Evolutionary conservation across 2,329 filamentous ascomycete species (phyloP).

Genomic region (Sporothrix brasiliensis): DNA sequence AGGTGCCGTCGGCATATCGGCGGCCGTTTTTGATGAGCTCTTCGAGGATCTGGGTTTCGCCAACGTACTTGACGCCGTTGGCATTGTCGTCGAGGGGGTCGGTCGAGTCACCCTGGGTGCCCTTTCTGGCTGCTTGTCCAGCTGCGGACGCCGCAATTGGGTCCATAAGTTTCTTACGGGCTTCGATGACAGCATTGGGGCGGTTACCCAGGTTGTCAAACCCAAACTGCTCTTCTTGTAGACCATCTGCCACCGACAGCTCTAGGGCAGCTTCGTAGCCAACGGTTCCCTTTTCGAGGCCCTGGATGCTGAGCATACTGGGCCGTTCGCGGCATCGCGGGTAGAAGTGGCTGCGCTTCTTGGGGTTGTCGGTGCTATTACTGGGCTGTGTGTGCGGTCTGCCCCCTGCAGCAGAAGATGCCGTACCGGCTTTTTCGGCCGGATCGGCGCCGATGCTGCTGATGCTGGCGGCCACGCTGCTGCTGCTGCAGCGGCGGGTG

Average conservation of each 20-base stretch:
- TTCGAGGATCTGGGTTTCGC: constrained; percentile 61
- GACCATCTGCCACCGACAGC: constrained; percentile 64
- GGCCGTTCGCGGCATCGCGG: constrained; percentile 64
- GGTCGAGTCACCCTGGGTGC: constrained; percentile 3
- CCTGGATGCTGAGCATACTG: constrained; percentile 73
- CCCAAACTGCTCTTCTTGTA: constrained; percentile 64
- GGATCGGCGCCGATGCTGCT: not conserved
- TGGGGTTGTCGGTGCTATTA: constrained; percentile 35
- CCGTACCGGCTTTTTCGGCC: not conserved
- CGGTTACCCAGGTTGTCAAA: constrained; percentile 60
- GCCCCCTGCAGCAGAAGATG: not conserved
- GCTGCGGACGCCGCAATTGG: constrained; percentile 43
- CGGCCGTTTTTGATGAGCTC: constrained; percentile 60
- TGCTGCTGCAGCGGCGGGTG: constrained; percentile 47
- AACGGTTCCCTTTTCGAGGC: constrained; percentile 70
- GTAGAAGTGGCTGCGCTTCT: constrained; percentile 60
- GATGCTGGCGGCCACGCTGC: constrained; percentile 38
- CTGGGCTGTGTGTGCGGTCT: not conserved
- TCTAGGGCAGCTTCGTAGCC: constrained; percentile 71
- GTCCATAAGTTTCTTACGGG: constrained; percentile 60
- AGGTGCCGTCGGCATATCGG: constrained; percentile 57
- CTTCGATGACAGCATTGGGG: constrained; percentile 58
- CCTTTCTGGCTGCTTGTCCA: constrained; percentile 8
- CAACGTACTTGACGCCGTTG: constrained; percentile 57
- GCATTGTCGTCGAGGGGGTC: constrained; percentile 24